These are phyloP conservation scores for Pleodorina starrii DNA, from an alignment of 139 green algal species.

Conservation along the genomic window DNA sequence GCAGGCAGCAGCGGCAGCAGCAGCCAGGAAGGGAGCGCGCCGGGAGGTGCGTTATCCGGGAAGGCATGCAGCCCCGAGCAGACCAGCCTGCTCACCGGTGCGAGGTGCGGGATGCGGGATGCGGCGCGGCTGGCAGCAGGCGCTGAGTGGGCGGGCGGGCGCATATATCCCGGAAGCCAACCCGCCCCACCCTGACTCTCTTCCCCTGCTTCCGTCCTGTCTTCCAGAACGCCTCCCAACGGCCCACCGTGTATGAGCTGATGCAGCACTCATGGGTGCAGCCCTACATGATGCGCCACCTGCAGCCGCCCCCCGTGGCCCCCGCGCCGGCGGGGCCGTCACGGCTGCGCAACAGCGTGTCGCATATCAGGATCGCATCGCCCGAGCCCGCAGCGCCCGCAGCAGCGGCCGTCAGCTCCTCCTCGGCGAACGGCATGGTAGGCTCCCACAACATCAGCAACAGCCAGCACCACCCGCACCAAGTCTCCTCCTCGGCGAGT, in stretches of 20 bases:
- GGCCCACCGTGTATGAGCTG: conserved; percentile 36
- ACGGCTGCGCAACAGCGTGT: conserved; percentile 38
- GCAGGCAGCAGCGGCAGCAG: too few species aligned
- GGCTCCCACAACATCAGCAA: too few species aligned
- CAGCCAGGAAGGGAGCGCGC: too few species aligned
- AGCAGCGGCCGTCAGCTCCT: background rate
- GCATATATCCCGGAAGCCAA: background rate
- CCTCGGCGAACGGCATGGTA: background rate
- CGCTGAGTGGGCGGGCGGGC: too few species aligned
- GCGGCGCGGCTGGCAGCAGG: too few species aligned
- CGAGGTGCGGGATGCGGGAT: too few species aligned
- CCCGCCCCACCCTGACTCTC: background rate
- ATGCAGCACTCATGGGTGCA: conserved; percentile 43
- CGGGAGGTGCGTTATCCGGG: too few species aligned
- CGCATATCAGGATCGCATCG: background rate
- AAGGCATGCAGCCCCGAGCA: too few species aligned
- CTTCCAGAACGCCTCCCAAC: conserved; percentile 46
- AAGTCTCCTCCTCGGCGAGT: background rate
- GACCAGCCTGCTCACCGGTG: too few species aligned
- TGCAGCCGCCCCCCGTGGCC: background rate
- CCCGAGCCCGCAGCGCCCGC: too few species aligned
- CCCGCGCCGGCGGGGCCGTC: background rate
- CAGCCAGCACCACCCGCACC: background rate
- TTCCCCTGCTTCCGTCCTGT: background rate
- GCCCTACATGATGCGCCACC: conserved; percentile 37